Base-by-base conservation (phyloP, 495 filamentous ascomycete species). In the Pyrenopolyporus hunteri region DNA sequence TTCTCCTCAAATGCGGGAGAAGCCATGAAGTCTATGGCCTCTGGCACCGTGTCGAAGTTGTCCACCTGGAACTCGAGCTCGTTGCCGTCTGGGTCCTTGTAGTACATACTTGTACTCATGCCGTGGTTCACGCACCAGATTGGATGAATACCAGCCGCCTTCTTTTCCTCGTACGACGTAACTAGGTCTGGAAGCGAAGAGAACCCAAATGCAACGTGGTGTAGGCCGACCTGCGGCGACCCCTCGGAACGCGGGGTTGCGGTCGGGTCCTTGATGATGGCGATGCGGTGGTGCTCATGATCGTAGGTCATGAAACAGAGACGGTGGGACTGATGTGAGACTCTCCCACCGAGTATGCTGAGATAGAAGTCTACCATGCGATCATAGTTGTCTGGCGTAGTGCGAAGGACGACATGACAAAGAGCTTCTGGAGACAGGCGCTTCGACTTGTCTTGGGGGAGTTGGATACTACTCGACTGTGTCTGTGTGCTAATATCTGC, bases 1-100 rank as follows among this genome's bases (percentile, higher is more conserved):
- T 75, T 75, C 36, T 66, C 47, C 19, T 11, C 37, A 26, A 69
- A 70, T 3, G 36, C 46, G 9, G 35, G 28, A 4, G 39, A 52
- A 22, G 31, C 58, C 51, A 79, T 72, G 23, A 75, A 78, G 10
- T 47, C 68, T 1, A 59, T 70, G 4, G 72, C 61, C 16, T 69
- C 67, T 5, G 73, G 72, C 0, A 66, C 48, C 23, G 65, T 66
- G 11, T 73, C 69, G 16, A 73, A 75, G 17, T 70, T 72, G 43
- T 79, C 75, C 4, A 78, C 74, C 63, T 80, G 76, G 4, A 70
- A 70, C 67, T 80, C 78, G 26, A 80, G 52, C 37, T 50, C 25
- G 50, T 80, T 80, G 6, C 76, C 76, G 39, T 80, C 77, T 13
- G 72, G 75, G 56, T 80, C 77, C 7, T 56, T 50, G 54, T 78